These are phyloP conservation scores for Papiliotrema nemorosa DNA, from an alignment of 1,284 basidiomycete species.

Conservation along the genomic window DNA sequence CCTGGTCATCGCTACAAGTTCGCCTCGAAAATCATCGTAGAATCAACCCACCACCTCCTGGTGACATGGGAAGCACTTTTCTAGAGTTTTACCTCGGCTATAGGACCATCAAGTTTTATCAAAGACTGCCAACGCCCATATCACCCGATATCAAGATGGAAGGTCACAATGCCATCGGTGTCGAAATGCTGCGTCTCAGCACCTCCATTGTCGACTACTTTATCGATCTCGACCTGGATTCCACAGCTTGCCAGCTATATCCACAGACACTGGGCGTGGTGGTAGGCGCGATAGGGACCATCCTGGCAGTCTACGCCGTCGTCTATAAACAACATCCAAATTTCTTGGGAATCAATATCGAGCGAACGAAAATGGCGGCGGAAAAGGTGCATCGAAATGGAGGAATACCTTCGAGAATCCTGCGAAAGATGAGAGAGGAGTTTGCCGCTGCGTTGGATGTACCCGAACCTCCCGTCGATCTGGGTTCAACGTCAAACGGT, in stretches of 20 bases:
- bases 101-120: background rate
- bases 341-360: constrained; percentile 1
- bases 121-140: background rate
- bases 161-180: background rate
- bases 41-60: background rate
- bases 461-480: no score
- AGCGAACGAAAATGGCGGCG: background rate
- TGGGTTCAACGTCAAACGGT: no score
- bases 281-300: background rate
- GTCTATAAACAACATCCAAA: background rate
- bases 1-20: background rate
- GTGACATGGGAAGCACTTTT: background rate
- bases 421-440: background rate
- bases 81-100: background rate
- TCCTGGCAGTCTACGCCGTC: constrained; percentile 1
- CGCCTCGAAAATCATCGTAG: background rate
- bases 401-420: background rate
- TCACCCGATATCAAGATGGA: background rate
- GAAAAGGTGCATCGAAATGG: background rate
- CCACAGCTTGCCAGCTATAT: background rate
- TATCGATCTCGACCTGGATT: background rate
- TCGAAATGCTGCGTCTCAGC: background rate
- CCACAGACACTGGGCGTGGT: background rate
- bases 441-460: background rate
- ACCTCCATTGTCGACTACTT: background rate